phyloP scores from a whole-genome alignment of 441 rosid species.

The Viola pubescens region DNA sequence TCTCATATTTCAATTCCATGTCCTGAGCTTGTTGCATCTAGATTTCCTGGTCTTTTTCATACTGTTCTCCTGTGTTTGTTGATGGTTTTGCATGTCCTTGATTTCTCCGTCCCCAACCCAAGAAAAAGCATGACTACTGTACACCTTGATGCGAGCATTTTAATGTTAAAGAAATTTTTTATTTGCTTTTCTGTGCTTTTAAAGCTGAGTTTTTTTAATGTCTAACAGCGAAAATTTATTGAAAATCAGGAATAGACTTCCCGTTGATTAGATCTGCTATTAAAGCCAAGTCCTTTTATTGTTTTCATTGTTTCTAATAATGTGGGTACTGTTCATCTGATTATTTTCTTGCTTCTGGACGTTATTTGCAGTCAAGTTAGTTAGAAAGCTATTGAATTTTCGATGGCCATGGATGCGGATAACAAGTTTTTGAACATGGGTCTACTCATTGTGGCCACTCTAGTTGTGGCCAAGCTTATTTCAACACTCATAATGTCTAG shows the following conservation, averaged over 20 bases:
- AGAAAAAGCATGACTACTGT: too few relatives aligned
- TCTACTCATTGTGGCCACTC: constrained; percentile 53
- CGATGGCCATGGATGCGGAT: constrained; percentile 31
- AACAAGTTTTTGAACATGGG: constrained; percentile 55
- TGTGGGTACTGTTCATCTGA: constrained; percentile 3
- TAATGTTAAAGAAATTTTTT: too few relatives aligned
- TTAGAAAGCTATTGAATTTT: neutral
- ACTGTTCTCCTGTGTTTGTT: neutral
- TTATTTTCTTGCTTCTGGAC: neutral
- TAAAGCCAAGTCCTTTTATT: neutral
- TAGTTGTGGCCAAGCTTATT: constrained; percentile 70
- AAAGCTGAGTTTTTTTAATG: neutral
- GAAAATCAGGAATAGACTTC: too few relatives aligned
- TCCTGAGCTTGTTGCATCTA: too few relatives aligned
- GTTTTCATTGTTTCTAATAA: neutral
- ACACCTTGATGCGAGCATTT: too few relatives aligned
- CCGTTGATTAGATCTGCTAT: constrained; percentile 1
- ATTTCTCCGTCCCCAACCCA: neutral
- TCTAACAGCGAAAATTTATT: neutral
- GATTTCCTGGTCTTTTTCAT: too few relatives aligned
- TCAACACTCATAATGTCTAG: constrained; percentile 46
- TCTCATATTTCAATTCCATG: too few relatives aligned
- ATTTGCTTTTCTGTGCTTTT: too few relatives aligned
- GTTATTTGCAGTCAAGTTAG: constrained; percentile 14
- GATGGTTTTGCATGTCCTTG: neutral